Conservation (phyloP, 2,329 filamentous ascomycete genomes). For the Bimuria novae-zelandiae region DNA sequence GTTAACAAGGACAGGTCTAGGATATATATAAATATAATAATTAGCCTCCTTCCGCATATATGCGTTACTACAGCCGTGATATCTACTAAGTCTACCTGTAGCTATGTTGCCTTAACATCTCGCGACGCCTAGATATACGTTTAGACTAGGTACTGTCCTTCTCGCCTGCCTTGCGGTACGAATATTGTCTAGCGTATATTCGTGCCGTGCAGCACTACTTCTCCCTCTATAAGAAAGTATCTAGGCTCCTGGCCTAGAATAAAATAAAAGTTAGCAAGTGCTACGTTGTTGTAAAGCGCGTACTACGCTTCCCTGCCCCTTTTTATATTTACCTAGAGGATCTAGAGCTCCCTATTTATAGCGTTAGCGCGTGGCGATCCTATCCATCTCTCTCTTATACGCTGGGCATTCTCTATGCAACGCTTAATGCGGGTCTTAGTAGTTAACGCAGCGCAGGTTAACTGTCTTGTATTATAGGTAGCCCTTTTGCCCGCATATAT, state of each 20-base stretch:
- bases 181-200: constrained; percentile 3
- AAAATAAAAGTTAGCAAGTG: constrained; percentile 13
- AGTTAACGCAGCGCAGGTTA: constrained; percentile 14
- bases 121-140: neutral
- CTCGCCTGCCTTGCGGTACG: constrained; percentile 6
- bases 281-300: too few species aligned
- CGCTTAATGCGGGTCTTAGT: neutral
- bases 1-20: constrained; percentile 7
- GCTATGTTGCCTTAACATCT: neutral
- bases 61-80: too few species aligned
- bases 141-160: neutral
- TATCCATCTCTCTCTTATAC: constrained; percentile 10
- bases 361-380: constrained; percentile 8
- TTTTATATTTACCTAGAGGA: too few species aligned
- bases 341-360: too few species aligned
- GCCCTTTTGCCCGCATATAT: constrained; percentile 11
- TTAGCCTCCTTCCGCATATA: too few species aligned
- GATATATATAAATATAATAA: too few species aligned
- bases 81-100: too few species aligned
- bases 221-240: constrained; percentile 9
- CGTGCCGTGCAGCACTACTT: constrained; percentile 3
- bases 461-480: constrained; percentile 7
- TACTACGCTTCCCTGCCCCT: too few species aligned
- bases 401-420: constrained; percentile 5
- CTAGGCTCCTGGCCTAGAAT: constrained; percentile 14